Evolutionary conservation across 2,329 filamentous ascomycete species (phyloP).

Genomic region (Claviceps africana): DNA sequence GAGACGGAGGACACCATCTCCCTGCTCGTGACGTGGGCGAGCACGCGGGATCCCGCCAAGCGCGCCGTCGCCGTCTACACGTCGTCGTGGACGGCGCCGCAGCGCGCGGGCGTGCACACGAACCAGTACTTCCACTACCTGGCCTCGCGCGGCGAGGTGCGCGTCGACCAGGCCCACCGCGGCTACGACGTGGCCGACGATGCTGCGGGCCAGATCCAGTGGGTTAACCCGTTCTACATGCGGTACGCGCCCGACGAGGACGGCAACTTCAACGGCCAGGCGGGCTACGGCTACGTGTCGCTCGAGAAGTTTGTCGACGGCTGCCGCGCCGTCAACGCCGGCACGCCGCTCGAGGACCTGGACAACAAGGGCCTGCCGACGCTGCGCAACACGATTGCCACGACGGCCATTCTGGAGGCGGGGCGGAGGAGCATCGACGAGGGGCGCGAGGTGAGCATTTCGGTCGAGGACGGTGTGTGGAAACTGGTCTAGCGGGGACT

Average conservation of each 20-base stretch:
- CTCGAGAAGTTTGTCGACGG: slow-evolving; percentile 95
- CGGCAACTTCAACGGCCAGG: slow-evolving; percentile 84
- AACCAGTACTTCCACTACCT: slow-evolving; percentile 98
- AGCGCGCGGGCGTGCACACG: slow-evolving; percentile 85
- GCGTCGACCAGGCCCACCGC: slow-evolving; percentile 83
- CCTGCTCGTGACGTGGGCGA: slow-evolving; percentile 76
- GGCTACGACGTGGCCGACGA: slow-evolving; percentile 93
- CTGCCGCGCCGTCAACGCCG: slow-evolving; percentile 63
- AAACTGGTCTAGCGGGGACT: no score
- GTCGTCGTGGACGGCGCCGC: slow-evolving; percentile 85
- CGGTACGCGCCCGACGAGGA: slow-evolving; percentile 87
- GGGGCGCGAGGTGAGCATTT: slow-evolving; percentile 61
- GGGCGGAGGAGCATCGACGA: slow-evolving; percentile 77
- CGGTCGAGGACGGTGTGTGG: slow-evolving; percentile 52
- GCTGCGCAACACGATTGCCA: slow-evolving; percentile 76
- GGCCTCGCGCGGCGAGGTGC: slow-evolving; percentile 68
- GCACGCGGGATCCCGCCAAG: slow-evolving; percentile 53
- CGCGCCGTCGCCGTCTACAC: slow-evolving; percentile 82
- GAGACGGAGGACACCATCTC: slow-evolving; percentile 90
- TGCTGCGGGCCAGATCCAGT: slow-evolving; percentile 52
- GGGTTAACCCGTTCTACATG: slow-evolving; percentile 96
- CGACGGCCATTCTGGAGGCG: slow-evolving; percentile 81
- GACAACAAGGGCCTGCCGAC: slow-evolving; percentile 74
- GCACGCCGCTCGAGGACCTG: slow-evolving; percentile 59
- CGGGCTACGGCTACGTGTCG: slow-evolving; percentile 83